These are phyloP conservation scores for Globisporangium cylindrosporum DNA, from an alignment of 352 stramenopile genomes.

Conservation along the genomic window DNA sequence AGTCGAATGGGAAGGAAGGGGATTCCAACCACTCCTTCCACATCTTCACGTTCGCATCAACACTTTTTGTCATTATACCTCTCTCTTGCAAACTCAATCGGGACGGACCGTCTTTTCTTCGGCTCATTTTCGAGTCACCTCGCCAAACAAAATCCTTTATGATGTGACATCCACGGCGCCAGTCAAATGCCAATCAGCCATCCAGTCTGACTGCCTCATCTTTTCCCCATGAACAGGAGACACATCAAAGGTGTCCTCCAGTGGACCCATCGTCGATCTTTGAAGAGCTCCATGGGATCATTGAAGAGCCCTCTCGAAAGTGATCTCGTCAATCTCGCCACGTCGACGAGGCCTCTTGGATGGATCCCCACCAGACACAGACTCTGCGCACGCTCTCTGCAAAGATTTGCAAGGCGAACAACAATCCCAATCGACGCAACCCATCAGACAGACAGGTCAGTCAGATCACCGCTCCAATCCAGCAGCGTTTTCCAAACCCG, in stretches of 20 bases:
- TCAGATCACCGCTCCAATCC: no score
- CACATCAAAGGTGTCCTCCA: neutral
- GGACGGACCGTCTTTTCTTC: no score
- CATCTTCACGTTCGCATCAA: neutral
- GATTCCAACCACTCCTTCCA: neutral
- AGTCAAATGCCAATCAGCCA: neutral
- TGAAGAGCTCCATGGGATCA: neutral
- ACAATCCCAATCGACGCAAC: no score
- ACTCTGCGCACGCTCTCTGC: no score
- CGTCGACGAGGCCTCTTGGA: no score
- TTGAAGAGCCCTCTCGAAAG: neutral
- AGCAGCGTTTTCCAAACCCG: no score
- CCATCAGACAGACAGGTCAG: no score
- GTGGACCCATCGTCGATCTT: neutral
- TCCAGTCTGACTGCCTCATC: neutral
- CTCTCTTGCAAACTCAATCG: neutral
- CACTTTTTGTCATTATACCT: neutral
- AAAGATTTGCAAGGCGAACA: no score
- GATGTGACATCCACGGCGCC: constrained; percentile 1
- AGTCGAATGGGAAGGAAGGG: neutral
- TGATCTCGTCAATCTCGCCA: neutral
- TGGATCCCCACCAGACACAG: no score
- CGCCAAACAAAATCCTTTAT: no score
- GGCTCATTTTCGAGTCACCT: no score
- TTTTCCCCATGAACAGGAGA: neutral